A percentile compares a stretch with the other conserved stretches of the same genome.
These are phyloP conservation scores for Akanthomyces muscarius DNA, from an alignment of 2,329 filamentous ascomycete species.

Conservation along the genomic window DNA sequence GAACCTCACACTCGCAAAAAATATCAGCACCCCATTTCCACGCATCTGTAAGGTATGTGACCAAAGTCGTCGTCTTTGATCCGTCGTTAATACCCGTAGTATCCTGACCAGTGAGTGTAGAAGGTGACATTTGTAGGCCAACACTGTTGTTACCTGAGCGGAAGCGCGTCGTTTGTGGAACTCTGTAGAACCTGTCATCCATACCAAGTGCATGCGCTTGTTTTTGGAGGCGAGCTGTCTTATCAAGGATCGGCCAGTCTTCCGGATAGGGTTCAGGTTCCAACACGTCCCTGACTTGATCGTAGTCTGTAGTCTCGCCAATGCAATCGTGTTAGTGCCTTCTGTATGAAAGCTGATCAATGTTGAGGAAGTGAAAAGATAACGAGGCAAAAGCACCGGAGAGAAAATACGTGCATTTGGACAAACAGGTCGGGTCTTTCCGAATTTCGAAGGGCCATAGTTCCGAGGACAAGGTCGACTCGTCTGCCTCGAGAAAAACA, in stretches of 20 bases:
- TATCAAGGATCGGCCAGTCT: slow-evolving; percentile 54
- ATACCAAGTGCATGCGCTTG: slow-evolving; percentile 52
- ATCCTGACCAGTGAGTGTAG: slow-evolving; percentile 59
- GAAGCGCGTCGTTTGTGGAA: slow-evolving; percentile 62
- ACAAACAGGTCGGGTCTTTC: slow-evolving; percentile 31
- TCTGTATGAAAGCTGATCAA: not conserved
- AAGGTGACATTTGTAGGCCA: slow-evolving; percentile 61
- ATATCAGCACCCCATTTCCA: slow-evolving; percentile 71
- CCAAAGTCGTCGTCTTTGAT: slow-evolving; percentile 61
- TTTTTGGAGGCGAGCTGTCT: slow-evolving; percentile 52
- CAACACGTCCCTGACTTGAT: slow-evolving; percentile 51
- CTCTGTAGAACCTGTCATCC: slow-evolving; percentile 49
- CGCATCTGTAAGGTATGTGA: slow-evolving; percentile 65
- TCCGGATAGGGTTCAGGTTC: slow-evolving; percentile 56
- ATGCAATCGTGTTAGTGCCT: not conserved
- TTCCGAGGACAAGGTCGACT: not conserved
- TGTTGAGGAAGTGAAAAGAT: not conserved
- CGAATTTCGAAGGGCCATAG: slow-evolving; percentile 20
- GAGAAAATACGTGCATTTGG: slow-evolving; percentile 44
- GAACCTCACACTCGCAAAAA: slow-evolving; percentile 65
- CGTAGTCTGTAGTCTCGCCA: slow-evolving; percentile 45
- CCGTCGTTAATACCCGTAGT: slow-evolving; percentile 63
- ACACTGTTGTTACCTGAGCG: slow-evolving; percentile 55
- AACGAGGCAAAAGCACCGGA: not conserved
- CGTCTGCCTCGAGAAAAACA: slow-evolving; percentile 54